Percentiles rank a stretch among this genome's conserved stretches.
These are phyloP conservation scores for Acanthamoeba royreba DNA, from an alignment of 208 protist genomes.

Conservation along the genomic window DNA sequence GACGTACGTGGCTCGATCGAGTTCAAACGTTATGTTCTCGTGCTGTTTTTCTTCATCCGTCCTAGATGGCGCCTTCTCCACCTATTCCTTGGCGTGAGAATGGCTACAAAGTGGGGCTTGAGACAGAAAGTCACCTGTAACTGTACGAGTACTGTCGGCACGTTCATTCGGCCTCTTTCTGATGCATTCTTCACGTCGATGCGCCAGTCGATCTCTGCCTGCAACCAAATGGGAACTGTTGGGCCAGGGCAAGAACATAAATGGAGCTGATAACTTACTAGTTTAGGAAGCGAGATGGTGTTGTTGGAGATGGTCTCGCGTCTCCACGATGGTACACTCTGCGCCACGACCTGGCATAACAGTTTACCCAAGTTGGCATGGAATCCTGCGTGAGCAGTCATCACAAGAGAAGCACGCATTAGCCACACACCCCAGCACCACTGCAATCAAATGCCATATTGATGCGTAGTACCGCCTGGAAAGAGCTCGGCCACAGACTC, in stretches of 20 bases:
- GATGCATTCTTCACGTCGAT: background rate
- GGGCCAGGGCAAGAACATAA: background rate
- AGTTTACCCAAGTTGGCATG: background rate
- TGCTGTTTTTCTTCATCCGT: background rate
- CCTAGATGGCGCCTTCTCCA: background rate
- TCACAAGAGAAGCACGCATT: background rate
- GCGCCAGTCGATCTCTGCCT: background rate
- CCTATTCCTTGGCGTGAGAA: no score
- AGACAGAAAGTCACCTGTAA: no score
- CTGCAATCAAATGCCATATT: background rate
- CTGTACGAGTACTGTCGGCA: background rate
- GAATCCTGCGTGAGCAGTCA: background rate
- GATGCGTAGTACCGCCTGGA: background rate
- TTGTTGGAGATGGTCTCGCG: background rate
- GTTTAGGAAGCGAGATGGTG: background rate
- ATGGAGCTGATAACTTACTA: background rate
- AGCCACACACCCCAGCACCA: background rate
- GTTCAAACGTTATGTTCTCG: background rate
- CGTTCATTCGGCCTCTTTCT: background rate
- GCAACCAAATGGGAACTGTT: background rate
- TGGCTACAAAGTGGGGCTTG: no score
- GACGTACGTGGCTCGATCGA: background rate
- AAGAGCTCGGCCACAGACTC: background rate
- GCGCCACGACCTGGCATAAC: background rate
- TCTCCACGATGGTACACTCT: background rate